phyloP scores from a whole-genome alignment of 768 basidiomycete species.

The Phaeotremella fagi region DNA sequence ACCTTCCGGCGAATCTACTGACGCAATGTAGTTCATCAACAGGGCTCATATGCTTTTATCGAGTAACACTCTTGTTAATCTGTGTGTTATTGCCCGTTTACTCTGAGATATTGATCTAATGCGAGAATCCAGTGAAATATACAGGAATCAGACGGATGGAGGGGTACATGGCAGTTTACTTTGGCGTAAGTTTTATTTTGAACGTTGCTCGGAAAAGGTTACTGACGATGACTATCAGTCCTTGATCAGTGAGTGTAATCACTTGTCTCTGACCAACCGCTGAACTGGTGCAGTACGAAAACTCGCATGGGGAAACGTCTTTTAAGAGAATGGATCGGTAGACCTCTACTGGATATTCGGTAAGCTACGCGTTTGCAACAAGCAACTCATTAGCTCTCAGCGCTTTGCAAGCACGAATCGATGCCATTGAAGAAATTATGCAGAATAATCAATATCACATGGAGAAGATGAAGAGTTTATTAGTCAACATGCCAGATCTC shows the following conservation, averaged over 20 bases:
- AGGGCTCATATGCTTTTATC: constrained; percentile 80
- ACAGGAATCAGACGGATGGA: constrained; percentile 79
- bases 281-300: constrained; percentile 60
- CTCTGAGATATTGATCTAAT: neutral
- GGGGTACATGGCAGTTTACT: constrained; percentile 70
- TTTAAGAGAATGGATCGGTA: constrained; percentile 78
- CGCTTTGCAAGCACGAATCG: constrained; percentile 66
- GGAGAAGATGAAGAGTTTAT: constrained; percentile 61
- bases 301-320: constrained; percentile 84
- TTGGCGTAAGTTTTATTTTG: constrained; percentile 50
- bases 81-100: constrained; percentile 51
- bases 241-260: constrained; percentile 58
- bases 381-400: constrained; percentile 53
- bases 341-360: constrained; percentile 71
- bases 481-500: constrained; percentile 75
- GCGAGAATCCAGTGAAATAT: constrained; percentile 63
- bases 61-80: constrained; percentile 77
- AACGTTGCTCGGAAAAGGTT: constrained; percentile 1
- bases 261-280: no score
- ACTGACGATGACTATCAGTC: constrained; percentile 47
- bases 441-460: constrained; percentile 59
- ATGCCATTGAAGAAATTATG: constrained; percentile 78
- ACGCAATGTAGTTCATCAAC: constrained; percentile 58
- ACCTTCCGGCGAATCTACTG: no score
- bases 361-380: constrained; percentile 49